A percentile compares a stretch with the other conserved stretches of the same genome.
These are phyloP conservation scores for Brassica incana DNA, from an alignment of 345 rosid species.

Conservation along the genomic window DNA sequence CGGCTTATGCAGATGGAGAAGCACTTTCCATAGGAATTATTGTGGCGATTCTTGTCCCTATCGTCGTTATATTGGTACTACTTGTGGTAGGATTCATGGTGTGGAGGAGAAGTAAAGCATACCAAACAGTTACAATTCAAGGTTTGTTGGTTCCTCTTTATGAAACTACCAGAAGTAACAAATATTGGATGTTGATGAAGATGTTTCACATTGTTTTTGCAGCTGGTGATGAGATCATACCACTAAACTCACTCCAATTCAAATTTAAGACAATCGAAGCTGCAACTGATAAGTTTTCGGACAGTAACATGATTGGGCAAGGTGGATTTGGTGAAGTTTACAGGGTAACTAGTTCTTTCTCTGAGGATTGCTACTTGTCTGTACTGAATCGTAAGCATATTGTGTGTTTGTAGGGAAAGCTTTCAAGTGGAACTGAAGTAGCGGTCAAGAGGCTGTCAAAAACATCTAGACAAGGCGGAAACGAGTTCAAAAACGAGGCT, in stretches of 20 bases:
- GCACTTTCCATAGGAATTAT: not conserved
- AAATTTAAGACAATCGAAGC: slow-evolving; percentile 36
- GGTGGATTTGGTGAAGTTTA: slow-evolving; percentile 76
- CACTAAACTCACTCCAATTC: slow-evolving; percentile 43
- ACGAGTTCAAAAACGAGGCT: slow-evolving; percentile 24
- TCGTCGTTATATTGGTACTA: not conserved
- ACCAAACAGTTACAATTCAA: slow-evolving; percentile 2
- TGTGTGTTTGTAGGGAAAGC: slow-evolving; percentile 40
- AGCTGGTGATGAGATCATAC: slow-evolving; percentile 36
- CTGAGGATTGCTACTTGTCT: not conserved
- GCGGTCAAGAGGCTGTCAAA: slow-evolving; percentile 56
- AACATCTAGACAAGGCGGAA: slow-evolving; percentile 47
- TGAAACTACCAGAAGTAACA: not conserved
- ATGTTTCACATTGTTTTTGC: not conserved
- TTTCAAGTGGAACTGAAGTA: slow-evolving; percentile 41
- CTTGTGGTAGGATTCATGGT: slow-evolving; percentile 2
- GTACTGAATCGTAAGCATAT: not conserved
- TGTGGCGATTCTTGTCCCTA: slow-evolving; percentile 13
- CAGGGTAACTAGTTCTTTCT: slow-evolving; percentile 38
- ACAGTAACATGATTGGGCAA: slow-evolving; percentile 50
- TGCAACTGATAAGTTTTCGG: slow-evolving; percentile 50
- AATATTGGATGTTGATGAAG: slow-evolving; percentile 1
- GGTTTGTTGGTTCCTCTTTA: slow-evolving; percentile 9
- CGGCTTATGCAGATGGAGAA: slow-evolving; percentile 11
- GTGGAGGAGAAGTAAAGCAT: not conserved